Percentiles rank a stretch among this genome's conserved stretches.
phyloP scores from a whole-genome alignment of 1,139 yeast genomes.

The Kodamaea sp. region DNA sequence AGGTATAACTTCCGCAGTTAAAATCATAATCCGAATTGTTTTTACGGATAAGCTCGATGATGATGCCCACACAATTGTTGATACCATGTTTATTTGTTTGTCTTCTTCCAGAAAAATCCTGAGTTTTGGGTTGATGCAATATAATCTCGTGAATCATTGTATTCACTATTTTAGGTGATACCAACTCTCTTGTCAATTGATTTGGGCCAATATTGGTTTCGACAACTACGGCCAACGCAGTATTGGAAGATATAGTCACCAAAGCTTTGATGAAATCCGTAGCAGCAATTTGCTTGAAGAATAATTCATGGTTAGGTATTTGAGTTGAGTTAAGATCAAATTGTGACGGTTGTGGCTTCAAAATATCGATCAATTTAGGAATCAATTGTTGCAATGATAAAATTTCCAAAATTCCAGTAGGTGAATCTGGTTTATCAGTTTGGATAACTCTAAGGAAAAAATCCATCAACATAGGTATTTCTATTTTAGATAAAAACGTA shows the following conservation, averaged over 20 bases:
- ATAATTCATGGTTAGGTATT: slow-evolving; percentile 32
- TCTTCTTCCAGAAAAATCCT: slow-evolving; percentile 2
- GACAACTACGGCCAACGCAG: slow-evolving; percentile 44
- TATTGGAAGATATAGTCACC: slow-evolving; percentile 83
- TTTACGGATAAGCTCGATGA: slow-evolving; percentile 46
- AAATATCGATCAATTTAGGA: slow-evolving; percentile 47
- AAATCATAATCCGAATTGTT: slow-evolving; percentile 48
- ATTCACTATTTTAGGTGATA: slow-evolving; percentile 33
- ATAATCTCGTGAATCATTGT: slow-evolving; percentile 42
- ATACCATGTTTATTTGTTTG: slow-evolving; percentile 45
- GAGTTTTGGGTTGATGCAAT: slow-evolving; percentile 24
- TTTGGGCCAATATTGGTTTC: slow-evolving; percentile 50
- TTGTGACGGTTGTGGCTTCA: slow-evolving; percentile 44
- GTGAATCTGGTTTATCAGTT: slow-evolving; percentile 61
- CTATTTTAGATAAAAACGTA: slow-evolving; percentile 50
- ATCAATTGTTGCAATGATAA: slow-evolving; percentile 50
- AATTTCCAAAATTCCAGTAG: slow-evolving; percentile 58
- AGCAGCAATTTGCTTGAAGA: slow-evolving; percentile 85
- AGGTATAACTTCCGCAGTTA: slow-evolving; percentile 41
- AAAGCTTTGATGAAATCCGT: slow-evolving; percentile 94
- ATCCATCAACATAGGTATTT: slow-evolving; percentile 55
- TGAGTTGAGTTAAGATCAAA: slow-evolving; percentile 16
- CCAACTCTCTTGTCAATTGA: slow-evolving; percentile 44
- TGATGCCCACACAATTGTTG: slow-evolving; percentile 44
- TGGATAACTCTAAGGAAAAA: slow-evolving; percentile 58